phyloP scores from a whole-genome alignment of 106 monocot genomes.

The Phalaenopsis equestris region DNA sequence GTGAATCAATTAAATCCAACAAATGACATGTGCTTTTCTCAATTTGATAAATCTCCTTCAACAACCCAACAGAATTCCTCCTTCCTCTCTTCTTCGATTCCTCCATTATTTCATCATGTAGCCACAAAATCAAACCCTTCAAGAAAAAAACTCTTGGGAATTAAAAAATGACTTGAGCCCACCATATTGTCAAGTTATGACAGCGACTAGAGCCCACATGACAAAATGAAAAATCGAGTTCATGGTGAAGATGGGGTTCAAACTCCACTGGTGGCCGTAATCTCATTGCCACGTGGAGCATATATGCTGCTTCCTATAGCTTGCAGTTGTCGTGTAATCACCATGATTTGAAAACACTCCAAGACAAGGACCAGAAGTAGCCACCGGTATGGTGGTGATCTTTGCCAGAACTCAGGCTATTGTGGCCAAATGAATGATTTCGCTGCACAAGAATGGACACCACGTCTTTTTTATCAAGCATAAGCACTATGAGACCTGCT shows the following conservation, averaged over 20 bases:
- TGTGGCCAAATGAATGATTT: conserved; percentile 71
- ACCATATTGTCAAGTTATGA: conserved; percentile 55
- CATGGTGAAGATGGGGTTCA: conserved; percentile 40
- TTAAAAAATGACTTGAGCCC: conserved; percentile 28
- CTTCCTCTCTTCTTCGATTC: conserved; percentile 69
- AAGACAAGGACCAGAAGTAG: conserved; percentile 32
- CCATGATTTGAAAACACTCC: conserved; percentile 48
- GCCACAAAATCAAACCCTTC: conserved; percentile 27
- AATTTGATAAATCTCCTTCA: conserved; percentile 51
- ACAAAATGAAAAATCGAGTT: conserved; percentile 31
- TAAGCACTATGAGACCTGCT: conserved; percentile 46
- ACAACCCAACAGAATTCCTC: conserved; percentile 40
- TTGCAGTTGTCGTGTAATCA: conserved; percentile 40
- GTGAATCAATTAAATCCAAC: conserved; percentile 21
- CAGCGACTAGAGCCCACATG: conserved; percentile 45
- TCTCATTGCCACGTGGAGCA: conserved; percentile 31
- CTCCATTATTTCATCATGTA: conserved; percentile 50
- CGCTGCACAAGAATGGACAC: conserved; percentile 29
- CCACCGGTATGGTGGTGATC: conserved; percentile 12
- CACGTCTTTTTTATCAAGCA: conserved; percentile 42
- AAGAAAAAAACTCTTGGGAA: conserved; percentile 36
- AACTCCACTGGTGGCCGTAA: conserved; percentile 26
- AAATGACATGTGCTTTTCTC: conserved; percentile 35
- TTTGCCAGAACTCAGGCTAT: not conserved
- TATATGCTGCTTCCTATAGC: conserved; percentile 38